phyloP scores from a whole-genome alignment of 2,329 filamentous ascomycete genomes.

The Pseudonectria buxi region DNA sequence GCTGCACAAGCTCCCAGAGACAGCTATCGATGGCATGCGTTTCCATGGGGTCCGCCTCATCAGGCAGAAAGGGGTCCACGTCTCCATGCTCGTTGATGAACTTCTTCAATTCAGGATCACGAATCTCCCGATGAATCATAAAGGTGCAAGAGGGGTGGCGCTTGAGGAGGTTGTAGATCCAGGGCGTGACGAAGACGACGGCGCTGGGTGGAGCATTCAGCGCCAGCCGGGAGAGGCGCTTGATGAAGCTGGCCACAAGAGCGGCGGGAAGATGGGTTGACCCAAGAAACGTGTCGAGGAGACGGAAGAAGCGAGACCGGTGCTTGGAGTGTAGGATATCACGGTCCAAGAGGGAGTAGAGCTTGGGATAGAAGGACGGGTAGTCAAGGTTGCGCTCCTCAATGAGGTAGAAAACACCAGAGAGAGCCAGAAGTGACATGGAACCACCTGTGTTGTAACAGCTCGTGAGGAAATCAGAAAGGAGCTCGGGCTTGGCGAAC shows the following conservation, averaged over 20 bases:
- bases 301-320: constrained; percentile 84
- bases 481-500: constrained; percentile 79
- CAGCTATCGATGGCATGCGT: constrained; percentile 86
- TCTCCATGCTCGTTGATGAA: constrained; percentile 54
- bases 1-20: constrained; percentile 87
- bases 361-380: constrained; percentile 84
- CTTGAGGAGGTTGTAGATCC: constrained; percentile 92
- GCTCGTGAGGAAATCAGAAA: constrained; percentile 96
- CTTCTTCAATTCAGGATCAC: constrained; percentile 50
- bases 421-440: constrained; percentile 79
- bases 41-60: constrained; percentile 74
- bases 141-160: constrained; percentile 87
- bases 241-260: constrained; percentile 92
- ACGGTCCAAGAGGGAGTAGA: constrained; percentile 85
- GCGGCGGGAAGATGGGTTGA: constrained; percentile 89
- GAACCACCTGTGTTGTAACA: constrained; percentile 84
- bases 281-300: constrained; percentile 81
- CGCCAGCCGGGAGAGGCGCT: constrained; percentile 76
- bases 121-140: constrained; percentile 79
- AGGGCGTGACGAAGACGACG: constrained; percentile 82
- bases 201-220: constrained; percentile 86
- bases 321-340: constrained; percentile 89
- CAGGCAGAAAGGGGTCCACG: constrained; percentile 68
- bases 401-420: constrained; percentile 92
- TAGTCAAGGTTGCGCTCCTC: constrained; percentile 93